phyloP scores from a whole-genome alignment of 139 green algal species.

The Gonium pectorale region DNA sequence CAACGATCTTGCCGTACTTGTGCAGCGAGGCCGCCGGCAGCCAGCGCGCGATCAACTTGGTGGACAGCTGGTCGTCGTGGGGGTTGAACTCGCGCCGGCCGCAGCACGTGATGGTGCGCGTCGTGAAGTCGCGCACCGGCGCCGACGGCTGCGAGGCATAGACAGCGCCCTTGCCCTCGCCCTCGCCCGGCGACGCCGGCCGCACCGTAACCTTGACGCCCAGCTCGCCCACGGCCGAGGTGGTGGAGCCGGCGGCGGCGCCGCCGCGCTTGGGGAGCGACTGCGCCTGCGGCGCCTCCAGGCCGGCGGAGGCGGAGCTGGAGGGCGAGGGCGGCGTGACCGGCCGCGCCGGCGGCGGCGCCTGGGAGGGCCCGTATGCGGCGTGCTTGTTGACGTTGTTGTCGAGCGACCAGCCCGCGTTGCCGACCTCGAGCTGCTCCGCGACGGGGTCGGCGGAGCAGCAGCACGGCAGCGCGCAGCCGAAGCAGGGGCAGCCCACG shows the following conservation, averaged over 20 bases:
- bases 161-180: not conserved
- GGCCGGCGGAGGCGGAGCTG: too few species aligned
- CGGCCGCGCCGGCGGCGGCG: too few species aligned
- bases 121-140: not conserved
- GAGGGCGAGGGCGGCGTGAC: too few species aligned
- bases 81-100: not conserved
- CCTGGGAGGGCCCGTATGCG: too few species aligned
- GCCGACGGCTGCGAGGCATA: not conserved
- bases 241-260: not conserved
- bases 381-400: not conserved
- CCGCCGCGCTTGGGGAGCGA: not conserved
- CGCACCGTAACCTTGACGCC: not conserved
- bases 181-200: not conserved
- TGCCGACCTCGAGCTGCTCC: slow-evolving; percentile 11
- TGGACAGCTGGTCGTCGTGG: not conserved
- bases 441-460: not conserved
- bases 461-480: slow-evolving; percentile 21
- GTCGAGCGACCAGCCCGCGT: not conserved
- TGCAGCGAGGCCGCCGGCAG: slow-evolving; percentile 18
- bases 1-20: slow-evolving; percentile 14
- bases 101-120: not conserved
- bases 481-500: not conserved
- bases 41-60: slow-evolving; percentile 19
- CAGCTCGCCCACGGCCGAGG: not conserved
- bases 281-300: too few species aligned